phyloP scores from a whole-genome alignment of 768 basidiomycete genomes.

The Kockovaella imperatae region DNA sequence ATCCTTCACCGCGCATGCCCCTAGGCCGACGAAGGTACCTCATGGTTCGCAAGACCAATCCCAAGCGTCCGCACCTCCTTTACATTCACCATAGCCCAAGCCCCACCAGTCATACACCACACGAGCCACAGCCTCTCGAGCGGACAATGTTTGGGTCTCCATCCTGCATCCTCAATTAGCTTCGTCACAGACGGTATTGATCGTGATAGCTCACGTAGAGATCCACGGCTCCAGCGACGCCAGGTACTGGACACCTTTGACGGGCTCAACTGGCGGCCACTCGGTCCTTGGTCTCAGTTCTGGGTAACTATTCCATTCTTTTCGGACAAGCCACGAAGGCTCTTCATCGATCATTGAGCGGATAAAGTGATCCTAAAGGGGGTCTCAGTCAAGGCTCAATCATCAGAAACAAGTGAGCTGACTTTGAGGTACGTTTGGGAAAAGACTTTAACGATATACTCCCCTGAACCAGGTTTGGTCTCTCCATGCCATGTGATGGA shows the following conservation, averaged over 20 bases:
- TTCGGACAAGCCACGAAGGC: conserved; percentile 72
- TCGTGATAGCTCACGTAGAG: conserved; percentile 14
- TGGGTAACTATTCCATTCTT: conserved; percentile 52
- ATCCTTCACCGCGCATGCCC: no score
- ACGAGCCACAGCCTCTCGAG: conserved; percentile 74
- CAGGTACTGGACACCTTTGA: conserved; percentile 75
- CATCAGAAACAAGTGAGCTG: no score
- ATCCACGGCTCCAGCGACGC: conserved; percentile 84
- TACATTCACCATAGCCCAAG: conserved; percentile 58
- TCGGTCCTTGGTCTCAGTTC: conserved; percentile 55
- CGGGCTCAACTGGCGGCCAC: conserved; percentile 73
- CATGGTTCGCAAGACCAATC: conserved; percentile 55
- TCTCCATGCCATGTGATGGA: conserved; percentile 72
- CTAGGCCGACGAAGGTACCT: no score
- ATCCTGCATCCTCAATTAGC: conserved; percentile 68
- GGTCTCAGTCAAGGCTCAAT: no score
- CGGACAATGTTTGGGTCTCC: conserved; percentile 83
- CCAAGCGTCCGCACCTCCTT: conserved; percentile 56
- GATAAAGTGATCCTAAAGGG: conserved; percentile 73
- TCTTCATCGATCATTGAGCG: conserved; percentile 55
- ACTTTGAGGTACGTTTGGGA: conserved; percentile 58
- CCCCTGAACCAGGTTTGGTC: conserved; percentile 48
- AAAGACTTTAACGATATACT: conserved; percentile 83
- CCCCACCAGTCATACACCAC: conserved; percentile 66
- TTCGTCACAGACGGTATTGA: conserved; percentile 43